Evolutionary conservation across 495 filamentous ascomycete genomes (phyloP).

Genomic region (Aspergillus heteromorphus): DNA sequence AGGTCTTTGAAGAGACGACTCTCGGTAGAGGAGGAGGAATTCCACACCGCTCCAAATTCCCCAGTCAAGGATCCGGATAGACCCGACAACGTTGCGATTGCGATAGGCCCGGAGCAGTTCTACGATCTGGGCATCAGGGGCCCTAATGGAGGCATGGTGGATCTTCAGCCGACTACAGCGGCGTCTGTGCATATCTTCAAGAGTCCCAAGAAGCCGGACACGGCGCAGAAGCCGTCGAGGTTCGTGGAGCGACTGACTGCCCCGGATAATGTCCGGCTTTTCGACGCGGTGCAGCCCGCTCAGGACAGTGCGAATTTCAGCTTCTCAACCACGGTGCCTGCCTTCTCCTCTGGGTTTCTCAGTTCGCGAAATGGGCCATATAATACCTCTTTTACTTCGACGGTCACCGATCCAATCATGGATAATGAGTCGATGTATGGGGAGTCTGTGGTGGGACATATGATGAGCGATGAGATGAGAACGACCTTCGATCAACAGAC

Average conservation of each 20-base stretch:
- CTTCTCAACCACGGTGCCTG: constrained; percentile 20
- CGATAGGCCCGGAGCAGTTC: constrained; percentile 6
- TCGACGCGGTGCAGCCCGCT: constrained; percentile 6
- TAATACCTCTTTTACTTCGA: constrained; percentile 27
- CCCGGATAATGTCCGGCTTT: constrained; percentile 13
- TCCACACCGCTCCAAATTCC: constrained; percentile 37
- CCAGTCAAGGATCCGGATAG: constrained; percentile 18
- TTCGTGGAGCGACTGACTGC: constrained; percentile 22
- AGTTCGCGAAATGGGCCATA: constrained; percentile 10
- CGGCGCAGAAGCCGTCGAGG: constrained; percentile 4
- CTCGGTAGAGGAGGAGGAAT: constrained; percentile 29
- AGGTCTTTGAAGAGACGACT: constrained; percentile 22
- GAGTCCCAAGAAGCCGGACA: background rate
- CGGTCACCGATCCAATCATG: constrained; percentile 20
- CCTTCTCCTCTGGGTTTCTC: constrained; percentile 17
- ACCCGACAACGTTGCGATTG: background rate
- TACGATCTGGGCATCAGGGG: constrained; percentile 6
- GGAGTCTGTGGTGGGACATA: constrained; percentile 26
- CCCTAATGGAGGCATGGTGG: background rate
- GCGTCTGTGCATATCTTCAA: constrained; percentile 3
- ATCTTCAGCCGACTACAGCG: background rate
- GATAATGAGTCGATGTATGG: constrained; percentile 28
- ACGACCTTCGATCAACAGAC: constrained; percentile 10
- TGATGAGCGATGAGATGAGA: constrained; percentile 22
- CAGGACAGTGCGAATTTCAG: constrained; percentile 15